A percentile compares a stretch with the other conserved stretches of the same genome.
Evolutionary conservation across 2,329 filamentous ascomycete genomes (phyloP).

Genomic region (Hawksworthiomyces lignivorus): DNA sequence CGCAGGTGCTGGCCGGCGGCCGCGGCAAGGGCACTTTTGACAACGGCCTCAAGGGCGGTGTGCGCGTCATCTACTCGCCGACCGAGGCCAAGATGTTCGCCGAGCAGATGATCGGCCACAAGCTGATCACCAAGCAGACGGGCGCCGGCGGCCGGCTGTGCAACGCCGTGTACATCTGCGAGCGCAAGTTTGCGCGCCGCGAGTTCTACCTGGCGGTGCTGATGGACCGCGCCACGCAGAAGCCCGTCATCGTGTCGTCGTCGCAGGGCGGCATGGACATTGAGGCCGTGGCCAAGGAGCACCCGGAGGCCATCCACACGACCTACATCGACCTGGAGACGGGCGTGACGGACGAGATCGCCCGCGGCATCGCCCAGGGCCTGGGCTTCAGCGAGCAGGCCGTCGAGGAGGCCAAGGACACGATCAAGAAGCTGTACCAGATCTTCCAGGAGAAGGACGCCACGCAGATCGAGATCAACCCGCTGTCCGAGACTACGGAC

Average conservation of each 20-base stretch:
- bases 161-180: slow-evolving; percentile 97
- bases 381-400: slow-evolving; percentile 98
- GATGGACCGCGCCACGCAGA: slow-evolving; percentile 90
- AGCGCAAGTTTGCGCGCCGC: slow-evolving; percentile 97
- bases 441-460: slow-evolving; percentile 98
- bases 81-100: slow-evolving; percentile 96
- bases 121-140: slow-evolving; percentile 99
- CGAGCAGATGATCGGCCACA: slow-evolving; percentile 99
- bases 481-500: slow-evolving; percentile 94
- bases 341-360: slow-evolving; percentile 93
- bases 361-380: slow-evolving; percentile 78
- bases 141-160: slow-evolving; percentile 88
- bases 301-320: slow-evolving; percentile 89
- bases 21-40: slow-evolving; percentile 97
- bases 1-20: slow-evolving; percentile 94
- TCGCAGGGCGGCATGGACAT: slow-evolving; percentile 99
- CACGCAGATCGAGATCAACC: slow-evolving; percentile 99
- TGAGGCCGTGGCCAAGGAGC: slow-evolving; percentile 96
- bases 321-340: slow-evolving; percentile 89
- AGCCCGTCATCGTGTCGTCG: slow-evolving; percentile 92
- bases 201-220: slow-evolving; percentile 99
- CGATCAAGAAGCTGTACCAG: slow-evolving; percentile 98
- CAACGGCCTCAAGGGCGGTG: slow-evolving; percentile 97
- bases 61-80: slow-evolving; percentile 97
- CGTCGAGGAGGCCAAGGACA: slow-evolving; percentile 88